These are phyloP conservation scores for Leccinum laetum DNA, from an alignment of 1,284 basidiomycete genomes.

Conservation along the genomic window DNA sequence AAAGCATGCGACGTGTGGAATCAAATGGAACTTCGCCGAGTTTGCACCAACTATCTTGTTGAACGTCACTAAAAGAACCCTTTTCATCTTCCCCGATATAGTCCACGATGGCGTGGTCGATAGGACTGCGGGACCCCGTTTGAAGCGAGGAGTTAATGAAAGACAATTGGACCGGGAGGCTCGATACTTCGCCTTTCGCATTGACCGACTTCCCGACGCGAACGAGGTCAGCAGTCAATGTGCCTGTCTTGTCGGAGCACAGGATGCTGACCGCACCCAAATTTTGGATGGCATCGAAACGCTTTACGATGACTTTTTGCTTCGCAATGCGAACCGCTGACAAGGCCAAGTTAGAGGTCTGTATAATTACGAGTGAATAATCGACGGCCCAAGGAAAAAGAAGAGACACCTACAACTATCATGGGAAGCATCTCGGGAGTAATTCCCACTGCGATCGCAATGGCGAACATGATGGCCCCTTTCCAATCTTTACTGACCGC, in stretches of 20 bases:
- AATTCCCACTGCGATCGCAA: constrained; percentile 31
- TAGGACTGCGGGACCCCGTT: constrained; percentile 32
- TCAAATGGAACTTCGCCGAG: constrained; percentile 34
- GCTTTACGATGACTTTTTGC: constrained; percentile 34
- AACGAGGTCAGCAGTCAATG: constrained; percentile 33
- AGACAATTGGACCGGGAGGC: constrained; percentile 27
- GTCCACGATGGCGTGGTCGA: constrained; percentile 32
- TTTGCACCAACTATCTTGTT: constrained; percentile 25
- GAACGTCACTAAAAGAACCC: constrained; percentile 6
- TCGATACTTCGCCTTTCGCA: constrained; percentile 20
- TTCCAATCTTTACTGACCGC: constrained; percentile 34
- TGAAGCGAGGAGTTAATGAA: constrained; percentile 30
- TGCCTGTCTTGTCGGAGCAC: constrained; percentile 33
- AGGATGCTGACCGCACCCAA: constrained; percentile 30
- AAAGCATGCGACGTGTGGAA: constrained; percentile 33
- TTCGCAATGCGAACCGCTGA: constrained; percentile 33
- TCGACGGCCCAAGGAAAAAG: neutral
- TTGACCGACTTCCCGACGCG: constrained; percentile 32
- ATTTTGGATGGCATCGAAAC: constrained; percentile 34
- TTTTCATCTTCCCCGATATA: constrained; percentile 24
- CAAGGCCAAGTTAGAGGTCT: constrained; percentile 32
- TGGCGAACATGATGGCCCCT: constrained; percentile 32
- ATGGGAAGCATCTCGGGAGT: constrained; percentile 35
- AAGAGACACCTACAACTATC: constrained; percentile 27
- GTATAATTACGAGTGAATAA: constrained; percentile 11